Conservation (phyloP, 345 rosid genomes). For the Isatis tinctoria region DNA sequence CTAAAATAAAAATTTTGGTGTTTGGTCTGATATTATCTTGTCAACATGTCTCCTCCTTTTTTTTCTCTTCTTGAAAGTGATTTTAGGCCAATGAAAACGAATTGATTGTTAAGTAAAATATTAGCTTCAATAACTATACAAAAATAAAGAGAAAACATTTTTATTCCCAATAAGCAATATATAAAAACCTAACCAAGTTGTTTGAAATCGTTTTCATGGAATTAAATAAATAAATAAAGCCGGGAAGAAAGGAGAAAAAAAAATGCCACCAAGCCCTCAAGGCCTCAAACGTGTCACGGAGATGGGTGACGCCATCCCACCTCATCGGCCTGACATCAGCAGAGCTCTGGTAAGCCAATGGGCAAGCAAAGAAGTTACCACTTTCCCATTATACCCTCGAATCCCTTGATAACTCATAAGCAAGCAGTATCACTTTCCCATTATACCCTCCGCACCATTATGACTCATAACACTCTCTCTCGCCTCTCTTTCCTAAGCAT, state of each 20-base stretch:
- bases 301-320: neutral
- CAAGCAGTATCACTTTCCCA: neutral
- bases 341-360: conserved; percentile 9
- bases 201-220: neutral
- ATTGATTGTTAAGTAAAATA: neutral
- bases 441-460: conserved; percentile 7
- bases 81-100: conserved; percentile 8
- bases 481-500: conserved; percentile 8
- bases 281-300: conserved; percentile 10
- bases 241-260: neutral
- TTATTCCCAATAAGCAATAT: neutral
- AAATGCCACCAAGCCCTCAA: conserved; percentile 9
- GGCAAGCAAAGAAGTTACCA: neutral
- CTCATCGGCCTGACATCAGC: neutral
- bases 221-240: conserved; percentile 4
- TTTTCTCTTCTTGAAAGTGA: conserved; percentile 7
- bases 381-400: conserved; percentile 11
- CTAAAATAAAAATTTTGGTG: neutral
- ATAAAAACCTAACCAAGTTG: conserved; percentile 16
- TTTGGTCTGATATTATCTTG: neutral
- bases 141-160: neutral
- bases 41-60: neutral
- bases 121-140: neutral
- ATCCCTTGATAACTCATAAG: neutral
- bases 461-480: conserved; percentile 6